A percentile compares a stretch with the other conserved stretches of the same genome.
These are phyloP conservation scores for Gaertneriomyces sp. DNA, from an alignment of 192 early-diverging fungal genomes.

Conservation along the genomic window DNA sequence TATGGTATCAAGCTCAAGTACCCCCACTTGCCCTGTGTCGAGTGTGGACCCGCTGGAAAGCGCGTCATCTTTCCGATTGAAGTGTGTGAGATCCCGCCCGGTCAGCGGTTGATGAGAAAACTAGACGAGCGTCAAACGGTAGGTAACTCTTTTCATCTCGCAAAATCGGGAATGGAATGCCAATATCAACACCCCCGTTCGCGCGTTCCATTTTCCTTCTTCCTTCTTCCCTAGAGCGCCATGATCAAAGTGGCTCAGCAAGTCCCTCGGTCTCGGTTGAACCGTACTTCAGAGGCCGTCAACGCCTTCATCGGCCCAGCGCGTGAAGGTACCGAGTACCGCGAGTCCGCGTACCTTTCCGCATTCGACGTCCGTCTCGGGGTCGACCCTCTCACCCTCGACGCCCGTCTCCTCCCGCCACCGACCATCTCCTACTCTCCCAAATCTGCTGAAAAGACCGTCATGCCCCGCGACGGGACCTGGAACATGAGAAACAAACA, in stretches of 20 bases:
- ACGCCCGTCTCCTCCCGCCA: slow-evolving; percentile 61
- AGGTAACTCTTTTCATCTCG: neutral
- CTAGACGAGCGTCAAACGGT: slow-evolving; percentile 67
- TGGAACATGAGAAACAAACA: slow-evolving; percentile 73
- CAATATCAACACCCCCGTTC: neutral
- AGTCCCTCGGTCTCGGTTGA: slow-evolving; percentile 29
- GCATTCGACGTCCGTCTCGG: slow-evolving; percentile 51
- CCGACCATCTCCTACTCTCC: slow-evolving; percentile 54
- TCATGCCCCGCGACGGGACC: slow-evolving; percentile 49
- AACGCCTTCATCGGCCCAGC: slow-evolving; percentile 12
- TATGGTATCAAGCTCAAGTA: slow-evolving; percentile 65
- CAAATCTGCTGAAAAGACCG: slow-evolving; percentile 9
- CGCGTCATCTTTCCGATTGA: slow-evolving; percentile 76
- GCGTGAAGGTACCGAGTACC: slow-evolving; percentile 36
- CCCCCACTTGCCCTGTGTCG: slow-evolving; percentile 67
- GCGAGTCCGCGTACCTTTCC: slow-evolving; percentile 56
- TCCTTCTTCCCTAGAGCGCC: slow-evolving; percentile 4
- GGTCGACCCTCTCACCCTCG: slow-evolving; percentile 18
- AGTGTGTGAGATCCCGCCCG: slow-evolving; percentile 67
- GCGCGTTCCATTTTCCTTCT: slow-evolving; percentile 9
- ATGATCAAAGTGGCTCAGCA: slow-evolving; percentile 40
- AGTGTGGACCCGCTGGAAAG: slow-evolving; percentile 44
- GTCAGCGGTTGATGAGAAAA: slow-evolving; percentile 73
- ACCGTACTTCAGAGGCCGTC: slow-evolving; percentile 20
- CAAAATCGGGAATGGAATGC: neutral